Evolutionary conservation across 371 early-diverging fungal genomes (phyloP).

Genomic region (Apophysomyces trapeziformis): DNA sequence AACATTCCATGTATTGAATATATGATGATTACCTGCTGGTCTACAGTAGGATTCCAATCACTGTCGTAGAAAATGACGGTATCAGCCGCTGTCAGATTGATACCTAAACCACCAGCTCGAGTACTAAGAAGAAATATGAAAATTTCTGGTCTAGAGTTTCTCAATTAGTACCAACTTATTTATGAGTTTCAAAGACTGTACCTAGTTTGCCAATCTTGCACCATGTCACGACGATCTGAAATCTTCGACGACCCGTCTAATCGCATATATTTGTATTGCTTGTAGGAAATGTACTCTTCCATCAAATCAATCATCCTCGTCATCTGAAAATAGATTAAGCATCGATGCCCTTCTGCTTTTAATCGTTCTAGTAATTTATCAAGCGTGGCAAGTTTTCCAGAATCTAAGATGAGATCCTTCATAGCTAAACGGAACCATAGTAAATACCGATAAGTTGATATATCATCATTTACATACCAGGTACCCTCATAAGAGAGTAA

Average conservation of each 20-base stretch:
- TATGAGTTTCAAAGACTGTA: constrained; percentile 10
- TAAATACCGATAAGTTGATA: neutral
- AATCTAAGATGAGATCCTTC: constrained; percentile 86
- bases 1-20: neutral
- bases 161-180: neutral
- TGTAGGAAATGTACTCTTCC: constrained; percentile 92
- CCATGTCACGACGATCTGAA: constrained; percentile 91
- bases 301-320: constrained; percentile 97
- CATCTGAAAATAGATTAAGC: constrained; percentile 99
- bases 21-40: constrained; percentile 74
- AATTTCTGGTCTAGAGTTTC: constrained; percentile 67
- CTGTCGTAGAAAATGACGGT: constrained; percentile 99
- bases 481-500: constrained; percentile 50
- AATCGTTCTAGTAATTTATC: constrained; percentile 89
- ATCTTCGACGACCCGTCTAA: constrained; percentile 96
- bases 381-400: constrained; percentile 93
- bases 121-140: constrained; percentile 98
- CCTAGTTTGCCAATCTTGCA: constrained; percentile 89
- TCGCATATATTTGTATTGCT: constrained; percentile 91
- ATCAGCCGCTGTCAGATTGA: constrained; percentile 99
- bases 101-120: constrained; percentile 98
- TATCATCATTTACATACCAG: constrained; percentile 29
- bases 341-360: constrained; percentile 92
- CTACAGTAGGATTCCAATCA: constrained; percentile 99
- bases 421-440: constrained; percentile 52